Evolutionary conservation across 164 flowering plant species (phyloP), one percentile per base, ranked within the genome.

Genomic region (Magnolia kwangsiensis): DNA sequence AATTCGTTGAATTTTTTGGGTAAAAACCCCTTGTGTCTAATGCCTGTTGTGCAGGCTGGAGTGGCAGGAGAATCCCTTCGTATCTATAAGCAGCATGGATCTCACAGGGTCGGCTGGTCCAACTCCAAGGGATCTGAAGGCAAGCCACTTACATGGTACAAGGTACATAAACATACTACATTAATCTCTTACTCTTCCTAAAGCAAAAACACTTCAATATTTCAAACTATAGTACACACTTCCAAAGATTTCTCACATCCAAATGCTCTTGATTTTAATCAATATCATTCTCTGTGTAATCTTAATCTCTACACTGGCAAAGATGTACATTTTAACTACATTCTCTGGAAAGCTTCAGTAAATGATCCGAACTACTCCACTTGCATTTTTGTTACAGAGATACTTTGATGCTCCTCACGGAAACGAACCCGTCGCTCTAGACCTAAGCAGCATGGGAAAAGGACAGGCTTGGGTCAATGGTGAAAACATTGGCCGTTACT

Each of bases 401-500:
- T 75, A 84, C 67, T 94, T 96, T 69, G 89, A 94, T 77, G 86
- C 86, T 0, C 98, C 99, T 4, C 89, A 84, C 76, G 97, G 98
- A 31, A 68, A 80, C 0, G 74, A 76, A n/a, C 95, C 99, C 0
- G 89, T 91, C 58, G 94, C 85, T 13, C 67, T 96, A 16, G 73
- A 85, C 23, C 79, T 94, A 83, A 68, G 59, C 27, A 81, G 83
- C 65, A 94, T 94, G 98, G 80, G 78, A 0, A 96, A 96, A 77
- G 98, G 99, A 3, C 82, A 87, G 89, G 83, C 81, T 31, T 96
- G 96, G 96, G 84, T 96, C 8, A 96, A 96, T 59, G 97, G 98
- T 2, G 69, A 77, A 21, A 87, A 83, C 91, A 86, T 96, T 10
- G 99, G 99, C 2, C 89, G 98, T 3, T 87, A 89, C 78, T 96